phyloP scores from a whole-genome alignment of 75 land plant genomes.

The Cupressus sempervirens region DNA sequence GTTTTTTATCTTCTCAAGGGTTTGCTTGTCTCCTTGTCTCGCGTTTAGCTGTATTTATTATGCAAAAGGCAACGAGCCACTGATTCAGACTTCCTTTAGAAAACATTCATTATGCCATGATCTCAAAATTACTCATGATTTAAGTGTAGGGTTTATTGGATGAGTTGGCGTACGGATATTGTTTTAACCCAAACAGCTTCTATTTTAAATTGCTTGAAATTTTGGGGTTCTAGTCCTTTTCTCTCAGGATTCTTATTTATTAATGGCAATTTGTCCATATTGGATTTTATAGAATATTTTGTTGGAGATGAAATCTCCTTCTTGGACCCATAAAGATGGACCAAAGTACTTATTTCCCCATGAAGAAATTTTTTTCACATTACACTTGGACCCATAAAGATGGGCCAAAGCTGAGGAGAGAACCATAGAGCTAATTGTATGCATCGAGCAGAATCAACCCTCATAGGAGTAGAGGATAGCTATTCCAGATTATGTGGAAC shows the following conservation, averaged over 20 bases:
- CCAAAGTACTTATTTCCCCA: constrained; percentile 30
- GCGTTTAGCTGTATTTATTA: neutral
- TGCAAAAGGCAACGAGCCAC: neutral
- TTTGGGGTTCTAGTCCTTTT: neutral
- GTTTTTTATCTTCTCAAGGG: neutral
- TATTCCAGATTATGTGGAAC: constrained; percentile 75
- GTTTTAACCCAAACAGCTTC: neutral
- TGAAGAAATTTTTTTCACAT: constrained; percentile 25
- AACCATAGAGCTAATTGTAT: constrained; percentile 68
- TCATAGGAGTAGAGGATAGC: constrained; percentile 77
- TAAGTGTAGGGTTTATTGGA: neutral
- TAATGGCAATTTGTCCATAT: neutral
- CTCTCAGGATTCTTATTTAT: neutral
- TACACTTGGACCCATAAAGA: constrained; percentile 46
- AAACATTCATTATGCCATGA: neutral
- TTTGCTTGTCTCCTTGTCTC: neutral
- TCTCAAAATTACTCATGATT: neutral
- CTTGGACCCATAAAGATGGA: neutral
- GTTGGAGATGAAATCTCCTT: neutral
- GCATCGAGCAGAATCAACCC: constrained; percentile 69
- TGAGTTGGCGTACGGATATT: neutral
- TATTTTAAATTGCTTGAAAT: neutral
- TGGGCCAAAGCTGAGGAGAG: constrained; percentile 77
- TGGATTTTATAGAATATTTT: neutral
- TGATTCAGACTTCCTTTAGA: neutral